Evolutionary conservation across 257 asterid species (phyloP).

Genomic region (Euphrasia confusa): DNA sequence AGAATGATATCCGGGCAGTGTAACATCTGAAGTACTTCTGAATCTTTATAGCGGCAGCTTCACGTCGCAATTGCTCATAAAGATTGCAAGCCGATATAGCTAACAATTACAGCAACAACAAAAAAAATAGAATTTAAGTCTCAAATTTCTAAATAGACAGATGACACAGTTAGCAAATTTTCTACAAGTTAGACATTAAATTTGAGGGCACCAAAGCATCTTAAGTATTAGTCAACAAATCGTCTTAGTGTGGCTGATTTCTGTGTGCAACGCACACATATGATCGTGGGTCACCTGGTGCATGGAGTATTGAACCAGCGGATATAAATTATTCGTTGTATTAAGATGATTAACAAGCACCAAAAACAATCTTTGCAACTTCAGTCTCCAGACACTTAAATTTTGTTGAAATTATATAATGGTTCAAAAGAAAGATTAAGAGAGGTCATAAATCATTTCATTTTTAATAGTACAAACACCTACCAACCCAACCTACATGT

Average conservation of each 20-base stretch:
- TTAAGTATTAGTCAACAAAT: conserved; percentile 19
- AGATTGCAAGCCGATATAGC: conserved; percentile 83
- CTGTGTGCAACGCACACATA: not conserved
- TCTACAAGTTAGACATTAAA: conserved; percentile 18
- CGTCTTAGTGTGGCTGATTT: not conserved
- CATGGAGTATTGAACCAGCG: not conserved
- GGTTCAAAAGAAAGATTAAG: not conserved
- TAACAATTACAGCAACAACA: conserved; percentile 21
- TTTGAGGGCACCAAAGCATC: conserved; percentile 14
- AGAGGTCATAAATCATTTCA: not conserved
- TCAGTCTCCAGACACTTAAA: not conserved
- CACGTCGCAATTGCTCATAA: conserved; percentile 81
- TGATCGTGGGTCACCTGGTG: conserved; percentile 4
- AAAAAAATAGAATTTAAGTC: conserved; percentile 11
- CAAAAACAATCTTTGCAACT: conserved; percentile 8
- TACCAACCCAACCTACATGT: not conserved
- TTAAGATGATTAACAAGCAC: conserved; percentile 19
- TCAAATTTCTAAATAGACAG: conserved; percentile 17
- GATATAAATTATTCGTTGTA: not conserved
- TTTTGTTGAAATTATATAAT: conserved; percentile 17
- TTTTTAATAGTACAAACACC: not conserved
- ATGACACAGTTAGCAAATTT: conserved; percentile 18
- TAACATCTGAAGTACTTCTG: conserved; percentile 84
- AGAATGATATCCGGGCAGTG: conserved; percentile 58
- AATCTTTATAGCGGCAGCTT: conserved; percentile 86